Conservation (phyloP, 352 stramenopile genomes). For the Phytopythium boreale region DNA sequence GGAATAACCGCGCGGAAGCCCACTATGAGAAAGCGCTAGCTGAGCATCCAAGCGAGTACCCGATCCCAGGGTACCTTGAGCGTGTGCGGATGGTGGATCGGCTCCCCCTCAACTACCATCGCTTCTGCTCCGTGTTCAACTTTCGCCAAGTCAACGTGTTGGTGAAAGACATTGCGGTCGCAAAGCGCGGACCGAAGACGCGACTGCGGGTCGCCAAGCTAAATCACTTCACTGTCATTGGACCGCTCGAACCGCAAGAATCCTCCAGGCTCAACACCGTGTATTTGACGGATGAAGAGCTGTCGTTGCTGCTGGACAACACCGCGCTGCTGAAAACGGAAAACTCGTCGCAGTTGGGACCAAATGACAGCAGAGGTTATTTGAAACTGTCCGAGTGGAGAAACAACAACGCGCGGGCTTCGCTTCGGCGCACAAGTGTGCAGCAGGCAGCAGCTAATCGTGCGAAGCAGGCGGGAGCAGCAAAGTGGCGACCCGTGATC, state of each 20-base stretch:
- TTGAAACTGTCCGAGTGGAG: slow-evolving; percentile 12
- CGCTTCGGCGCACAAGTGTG: slow-evolving; percentile 2
- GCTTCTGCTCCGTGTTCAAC: slow-evolving; percentile 69
- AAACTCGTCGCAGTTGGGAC: slow-evolving; percentile 2
- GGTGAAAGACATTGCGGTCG: slow-evolving; percentile 36
- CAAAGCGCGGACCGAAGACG: slow-evolving; percentile 52
- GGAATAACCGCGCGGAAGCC: slow-evolving; percentile 42
- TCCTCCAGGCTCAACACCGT: slow-evolving; percentile 42
- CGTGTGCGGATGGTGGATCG: slow-evolving; percentile 55
- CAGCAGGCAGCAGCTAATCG: neutral
- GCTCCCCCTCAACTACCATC: slow-evolving; percentile 67
- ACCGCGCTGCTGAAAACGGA: slow-evolving; percentile 6
- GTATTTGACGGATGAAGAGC: slow-evolving; percentile 60
- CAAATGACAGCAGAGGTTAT: neutral
- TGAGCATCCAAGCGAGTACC: slow-evolving; percentile 39
- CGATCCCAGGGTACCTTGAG: slow-evolving; percentile 54
- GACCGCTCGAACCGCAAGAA: slow-evolving; percentile 24
- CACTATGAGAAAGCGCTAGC: slow-evolving; percentile 48
- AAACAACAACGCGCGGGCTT: slow-evolving; percentile 11
- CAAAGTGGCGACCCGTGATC: slow-evolving; percentile 11
- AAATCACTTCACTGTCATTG: slow-evolving; percentile 53
- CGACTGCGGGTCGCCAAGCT: slow-evolving; percentile 51
- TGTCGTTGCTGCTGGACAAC: slow-evolving; percentile 18
- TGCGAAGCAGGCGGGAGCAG: slow-evolving; percentile 11
- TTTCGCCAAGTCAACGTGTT: slow-evolving; percentile 48